Conservation (phyloP, 768 basidiomycete species). For the Auriscalpium orientale region DNA sequence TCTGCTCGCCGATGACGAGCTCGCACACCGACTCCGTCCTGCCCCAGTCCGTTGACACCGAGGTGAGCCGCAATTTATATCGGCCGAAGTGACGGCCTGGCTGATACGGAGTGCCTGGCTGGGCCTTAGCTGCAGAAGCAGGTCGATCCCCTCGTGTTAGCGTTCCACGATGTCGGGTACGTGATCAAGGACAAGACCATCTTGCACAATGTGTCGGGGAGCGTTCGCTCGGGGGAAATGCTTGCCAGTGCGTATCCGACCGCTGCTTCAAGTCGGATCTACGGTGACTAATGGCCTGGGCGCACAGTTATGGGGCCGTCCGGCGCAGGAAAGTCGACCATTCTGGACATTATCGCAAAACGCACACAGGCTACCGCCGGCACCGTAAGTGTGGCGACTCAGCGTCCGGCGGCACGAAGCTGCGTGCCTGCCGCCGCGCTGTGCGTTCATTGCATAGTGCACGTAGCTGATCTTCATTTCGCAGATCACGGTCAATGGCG, state of each 20-base stretch:
- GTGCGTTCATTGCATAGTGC: neutral
- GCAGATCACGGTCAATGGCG: slow-evolving; percentile 17
- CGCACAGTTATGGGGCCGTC: slow-evolving; percentile 39
- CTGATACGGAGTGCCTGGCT: too few species aligned
- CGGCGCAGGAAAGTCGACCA: slow-evolving; percentile 44
- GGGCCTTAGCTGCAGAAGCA: too few species aligned
- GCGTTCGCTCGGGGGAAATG: slow-evolving; percentile 15
- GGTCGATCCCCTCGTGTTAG: neutral
- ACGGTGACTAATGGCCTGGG: neutral
- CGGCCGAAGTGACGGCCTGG: too few species aligned
- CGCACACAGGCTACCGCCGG: slow-evolving; percentile 32
- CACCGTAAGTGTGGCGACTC: slow-evolving; percentile 12
- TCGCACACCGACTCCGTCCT: too few species aligned
- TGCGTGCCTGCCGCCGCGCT: neutral
- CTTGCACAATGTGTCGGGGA: slow-evolving; percentile 11
- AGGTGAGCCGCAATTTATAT: too few species aligned
- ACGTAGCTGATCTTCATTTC: neutral
- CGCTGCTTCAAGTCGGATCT: slow-evolving; percentile 5
- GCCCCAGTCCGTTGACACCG: too few species aligned
- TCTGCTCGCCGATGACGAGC: too few species aligned
- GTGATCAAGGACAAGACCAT: slow-evolving; percentile 11
- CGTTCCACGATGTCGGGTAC: neutral
- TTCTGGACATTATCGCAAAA: slow-evolving; percentile 47
- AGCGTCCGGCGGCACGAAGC: neutral
- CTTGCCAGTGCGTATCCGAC: slow-evolving; percentile 16